Evolutionary conservation across 106 monocot genomes (phyloP), one percentile per base, ranked within the genome.

Genomic region (Dendrobium chrysotoxum): DNA sequence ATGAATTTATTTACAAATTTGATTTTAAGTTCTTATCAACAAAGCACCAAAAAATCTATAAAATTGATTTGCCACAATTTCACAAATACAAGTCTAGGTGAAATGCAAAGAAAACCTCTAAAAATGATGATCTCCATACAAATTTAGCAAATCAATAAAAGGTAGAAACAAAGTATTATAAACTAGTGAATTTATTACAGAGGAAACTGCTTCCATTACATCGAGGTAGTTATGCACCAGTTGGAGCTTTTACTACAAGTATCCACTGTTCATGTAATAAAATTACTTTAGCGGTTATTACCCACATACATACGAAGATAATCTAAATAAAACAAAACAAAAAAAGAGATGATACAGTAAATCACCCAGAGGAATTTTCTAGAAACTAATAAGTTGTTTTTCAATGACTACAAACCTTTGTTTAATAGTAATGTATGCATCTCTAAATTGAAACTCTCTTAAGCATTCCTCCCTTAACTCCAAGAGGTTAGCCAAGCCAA

Each of bases 381-480:
- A 40, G 21, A 79, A 42, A 38, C 23, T 25, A 3, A 11, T 57
- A 17, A 12, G 21, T 7, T n/a, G 35, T 0, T 41, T 25, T 75
- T 44, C 6, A 75, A 2, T 5, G 25, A 40, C 4, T 74, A 23
- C 77, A 64, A 76, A 95, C 99, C 99, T 93, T 67, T 99, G 91
- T 80, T 99, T 99, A 55, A 99, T 99, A 83, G 91, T 83, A 72
- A 99, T 81, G 78, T 99, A 99, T 28, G 95, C 99, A 91, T 99
- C 99, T 23, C 77, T 82, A 79, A 99, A 99, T 53, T 99, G 88
- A 35, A 99, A 99, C 81, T 99, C 99, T 85, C 99, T 90, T 73
- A 99, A 85, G 81, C 99, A 99, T 84, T 99, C 99, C 86, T 99
- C 99, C 84, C 99, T 91, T 47, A 99, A 78, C 82, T 99, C 99